Conservation (phyloP, 495 filamentous ascomycete species). For the Aspergillus funiculosus region DNA sequence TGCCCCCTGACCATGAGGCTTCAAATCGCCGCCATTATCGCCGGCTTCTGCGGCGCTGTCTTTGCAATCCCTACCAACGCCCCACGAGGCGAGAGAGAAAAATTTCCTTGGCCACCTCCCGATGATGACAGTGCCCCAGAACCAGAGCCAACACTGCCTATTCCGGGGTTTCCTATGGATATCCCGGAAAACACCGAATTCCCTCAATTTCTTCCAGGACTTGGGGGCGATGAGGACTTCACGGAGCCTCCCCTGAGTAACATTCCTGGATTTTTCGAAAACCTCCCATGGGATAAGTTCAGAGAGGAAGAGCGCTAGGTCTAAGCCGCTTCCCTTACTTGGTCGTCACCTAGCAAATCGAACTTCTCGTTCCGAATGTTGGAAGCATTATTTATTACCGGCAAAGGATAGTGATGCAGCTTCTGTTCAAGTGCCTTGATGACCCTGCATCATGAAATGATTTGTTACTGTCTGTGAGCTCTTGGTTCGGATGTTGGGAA, state of each 20-base stretch:
- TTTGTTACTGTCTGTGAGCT: too few relatives aligned
- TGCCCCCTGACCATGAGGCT: slow-evolving; percentile 5
- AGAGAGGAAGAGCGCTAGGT: not conserved
- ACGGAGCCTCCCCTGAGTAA: not conserved
- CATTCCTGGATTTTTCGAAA: not conserved
- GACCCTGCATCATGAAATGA: too few relatives aligned
- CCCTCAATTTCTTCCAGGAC: not conserved
- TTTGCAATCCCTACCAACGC: not conserved
- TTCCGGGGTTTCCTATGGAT: not conserved
- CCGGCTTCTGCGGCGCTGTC: slow-evolving; percentile 3
- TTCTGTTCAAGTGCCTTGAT: too few relatives aligned
- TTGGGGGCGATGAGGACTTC: not conserved
- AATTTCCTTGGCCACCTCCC: not conserved
- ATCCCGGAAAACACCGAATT: not conserved
- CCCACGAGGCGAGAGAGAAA: not conserved
- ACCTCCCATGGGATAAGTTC: not conserved
- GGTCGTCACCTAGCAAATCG: too few relatives aligned
- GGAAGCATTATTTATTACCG: not conserved
- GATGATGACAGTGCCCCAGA: not conserved
- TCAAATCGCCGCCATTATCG: slow-evolving; percentile 1
- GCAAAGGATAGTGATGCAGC: too few relatives aligned
- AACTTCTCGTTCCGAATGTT: too few relatives aligned
- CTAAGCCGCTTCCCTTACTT: too few relatives aligned
- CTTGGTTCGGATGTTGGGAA: too few relatives aligned
- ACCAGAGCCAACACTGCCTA: not conserved